These are phyloP conservation scores for Mortierella polycephala DNA, from an alignment of 371 early-diverging fungal species.

Conservation along the genomic window DNA sequence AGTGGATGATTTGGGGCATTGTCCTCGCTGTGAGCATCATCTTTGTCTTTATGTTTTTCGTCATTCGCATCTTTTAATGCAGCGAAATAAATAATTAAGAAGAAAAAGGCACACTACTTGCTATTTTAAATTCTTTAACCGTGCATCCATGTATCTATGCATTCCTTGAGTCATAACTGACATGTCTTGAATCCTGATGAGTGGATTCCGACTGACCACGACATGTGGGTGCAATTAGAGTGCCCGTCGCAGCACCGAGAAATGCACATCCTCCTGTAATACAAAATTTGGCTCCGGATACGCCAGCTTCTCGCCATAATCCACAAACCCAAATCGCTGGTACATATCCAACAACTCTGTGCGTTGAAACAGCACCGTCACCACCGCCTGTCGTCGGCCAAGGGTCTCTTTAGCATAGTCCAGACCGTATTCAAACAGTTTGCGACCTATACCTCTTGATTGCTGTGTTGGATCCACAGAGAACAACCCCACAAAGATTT, in stretches of 20 bases:
- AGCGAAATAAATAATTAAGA: background rate
- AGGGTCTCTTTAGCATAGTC: slow-evolving; percentile 49
- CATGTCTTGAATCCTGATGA: too few species aligned
- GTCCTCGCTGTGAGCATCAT: slow-evolving; percentile 52
- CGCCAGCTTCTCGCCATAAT: slow-evolving; percentile 57
- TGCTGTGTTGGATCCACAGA: slow-evolving; percentile 59
- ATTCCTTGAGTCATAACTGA: too few species aligned
- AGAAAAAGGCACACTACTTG: background rate
- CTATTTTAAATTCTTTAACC: background rate
- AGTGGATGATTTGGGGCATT: slow-evolving; percentile 57
- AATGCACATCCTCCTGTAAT: slow-evolving; percentile 20
- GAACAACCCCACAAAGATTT: slow-evolving; percentile 53
- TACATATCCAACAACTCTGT: slow-evolving; percentile 61
- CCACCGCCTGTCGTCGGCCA: slow-evolving; percentile 50
- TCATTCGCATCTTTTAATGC: slow-evolving; percentile 51
- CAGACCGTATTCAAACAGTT: slow-evolving; percentile 57
- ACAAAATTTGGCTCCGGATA: slow-evolving; percentile 17
- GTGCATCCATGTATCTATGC: background rate
- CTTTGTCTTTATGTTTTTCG: slow-evolving; percentile 55
- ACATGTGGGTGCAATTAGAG: background rate
- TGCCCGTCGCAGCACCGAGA: slow-evolving; percentile 7
- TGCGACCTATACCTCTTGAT: slow-evolving; percentile 62
- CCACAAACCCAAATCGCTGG: slow-evolving; percentile 58
- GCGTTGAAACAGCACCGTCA: slow-evolving; percentile 59
- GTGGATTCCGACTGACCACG: too few species aligned